phyloP scores from a whole-genome alignment of 2,329 filamentous ascomycete genomes.

The Fusarium graminum region DNA sequence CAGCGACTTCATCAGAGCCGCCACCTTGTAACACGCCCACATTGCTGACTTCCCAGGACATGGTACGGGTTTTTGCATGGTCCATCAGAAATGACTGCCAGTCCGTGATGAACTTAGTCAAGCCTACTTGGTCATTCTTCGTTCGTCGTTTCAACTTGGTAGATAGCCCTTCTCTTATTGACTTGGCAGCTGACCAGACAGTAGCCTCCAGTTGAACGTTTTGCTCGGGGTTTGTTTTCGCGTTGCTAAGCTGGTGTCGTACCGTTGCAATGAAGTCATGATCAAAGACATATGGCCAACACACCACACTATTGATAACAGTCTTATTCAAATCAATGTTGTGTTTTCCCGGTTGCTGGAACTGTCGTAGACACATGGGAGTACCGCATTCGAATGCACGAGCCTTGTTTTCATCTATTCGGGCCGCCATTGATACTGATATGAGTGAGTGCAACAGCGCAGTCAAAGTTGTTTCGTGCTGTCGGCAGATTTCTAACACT shows the following conservation, averaged over 20 bases:
- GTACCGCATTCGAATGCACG: slow-evolving; percentile 14
- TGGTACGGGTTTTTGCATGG: background rate
- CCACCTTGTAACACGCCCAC: slow-evolving; percentile 18
- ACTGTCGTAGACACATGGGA: slow-evolving; percentile 22
- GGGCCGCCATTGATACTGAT: slow-evolving; percentile 12
- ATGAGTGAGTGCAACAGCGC: slow-evolving; percentile 12
- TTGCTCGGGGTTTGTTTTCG: background rate
- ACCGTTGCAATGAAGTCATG: background rate
- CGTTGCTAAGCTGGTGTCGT: background rate
- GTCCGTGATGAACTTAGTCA: slow-evolving; percentile 22
- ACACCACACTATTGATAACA: slow-evolving; percentile 5
- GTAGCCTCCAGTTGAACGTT: background rate
- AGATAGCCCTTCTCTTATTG: slow-evolving; percentile 37
- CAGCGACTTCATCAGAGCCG: rapidly evolving
- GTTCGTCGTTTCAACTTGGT: slow-evolving; percentile 30
- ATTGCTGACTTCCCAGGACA: slow-evolving; percentile 34
- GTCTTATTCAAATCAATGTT: slow-evolving; percentile 13
- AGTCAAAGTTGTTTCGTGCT: slow-evolving; percentile 19
- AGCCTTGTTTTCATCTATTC: slow-evolving; percentile 1
- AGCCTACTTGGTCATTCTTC: slow-evolving; percentile 18
- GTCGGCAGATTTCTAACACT: slow-evolving; percentile 6
- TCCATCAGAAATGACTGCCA: slow-evolving; percentile 18
- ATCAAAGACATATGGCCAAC: slow-evolving; percentile 13
- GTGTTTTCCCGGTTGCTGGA: background rate
- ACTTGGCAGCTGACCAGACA: slow-evolving; percentile 42